Percentiles rank a stretch among this genome's conserved stretches.
Evolutionary conservation across 148 eudicot genomes (phyloP).

Genomic region (Rhododendron vialii): DNA sequence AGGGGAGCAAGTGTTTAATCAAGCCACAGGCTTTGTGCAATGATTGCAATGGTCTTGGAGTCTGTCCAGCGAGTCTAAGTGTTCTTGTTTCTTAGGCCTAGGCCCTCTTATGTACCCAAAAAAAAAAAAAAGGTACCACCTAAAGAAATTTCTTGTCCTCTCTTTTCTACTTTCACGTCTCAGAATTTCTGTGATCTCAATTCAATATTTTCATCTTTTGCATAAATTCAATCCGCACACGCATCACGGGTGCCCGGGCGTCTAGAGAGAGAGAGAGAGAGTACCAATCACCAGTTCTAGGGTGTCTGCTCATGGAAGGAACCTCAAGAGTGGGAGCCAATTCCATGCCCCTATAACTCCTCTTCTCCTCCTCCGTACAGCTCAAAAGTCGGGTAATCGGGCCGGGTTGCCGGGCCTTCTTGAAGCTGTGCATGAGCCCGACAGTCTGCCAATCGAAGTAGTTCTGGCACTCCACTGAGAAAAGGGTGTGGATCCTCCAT

Average conservation of each 20-base stretch:
- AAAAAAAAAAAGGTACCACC: too few species aligned
- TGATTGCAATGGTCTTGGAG: too few species aligned
- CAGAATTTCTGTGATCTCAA: not conserved
- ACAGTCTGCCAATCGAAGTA: slow-evolving; percentile 99
- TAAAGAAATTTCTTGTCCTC: not conserved
- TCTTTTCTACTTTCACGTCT: not conserved
- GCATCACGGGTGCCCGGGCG: not conserved
- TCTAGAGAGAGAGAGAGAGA: not conserved
- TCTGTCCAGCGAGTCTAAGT: too few species aligned
- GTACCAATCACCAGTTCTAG: slow-evolving; percentile 94
- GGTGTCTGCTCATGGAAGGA: slow-evolving; percentile 92
- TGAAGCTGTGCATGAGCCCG: slow-evolving; percentile 81
- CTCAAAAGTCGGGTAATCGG: slow-evolving; percentile 91
- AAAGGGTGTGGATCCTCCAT: slow-evolving; percentile 84
- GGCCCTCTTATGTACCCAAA: too few species aligned
- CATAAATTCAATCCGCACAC: not conserved
- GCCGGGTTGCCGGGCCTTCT: slow-evolving; percentile 81
- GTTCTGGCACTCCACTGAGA: slow-evolving; percentile 91
- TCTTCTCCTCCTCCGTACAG: slow-evolving; percentile 84
- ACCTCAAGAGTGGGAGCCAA: slow-evolving; percentile 96
- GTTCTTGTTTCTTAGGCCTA: too few species aligned
- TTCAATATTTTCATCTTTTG: not conserved
- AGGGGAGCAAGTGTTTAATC: too few species aligned
- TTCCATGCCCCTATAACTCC: slow-evolving; percentile 61
- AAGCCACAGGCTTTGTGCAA: too few species aligned